Evolutionary conservation across 108 stramenopile species (phyloP).

Genomic region (Fistulifera pelliculosa): DNA sequence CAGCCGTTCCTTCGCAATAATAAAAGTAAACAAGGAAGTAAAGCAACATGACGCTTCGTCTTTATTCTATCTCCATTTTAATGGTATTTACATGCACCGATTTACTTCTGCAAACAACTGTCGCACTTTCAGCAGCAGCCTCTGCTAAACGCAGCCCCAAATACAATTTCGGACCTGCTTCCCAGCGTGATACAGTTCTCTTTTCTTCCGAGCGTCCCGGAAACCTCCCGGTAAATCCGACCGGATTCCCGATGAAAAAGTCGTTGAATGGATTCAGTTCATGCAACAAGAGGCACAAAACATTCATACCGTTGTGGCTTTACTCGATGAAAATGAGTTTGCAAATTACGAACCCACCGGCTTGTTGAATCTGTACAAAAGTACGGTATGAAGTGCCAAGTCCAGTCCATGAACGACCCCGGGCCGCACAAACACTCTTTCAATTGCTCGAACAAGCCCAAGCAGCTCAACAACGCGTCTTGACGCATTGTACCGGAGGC

Average conservation of each 20-base stretch:
- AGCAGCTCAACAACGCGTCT: conserved; percentile 9
- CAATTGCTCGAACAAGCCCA: neutral
- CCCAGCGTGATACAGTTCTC: conserved; percentile 2
- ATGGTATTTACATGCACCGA: no score
- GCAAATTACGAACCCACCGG: conserved; percentile 26
- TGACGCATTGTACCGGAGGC: conserved; percentile 25
- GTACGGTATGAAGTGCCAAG: conserved; percentile 11
- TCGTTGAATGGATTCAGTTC: conserved; percentile 22
- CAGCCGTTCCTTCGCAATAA: no score
- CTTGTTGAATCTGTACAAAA: conserved; percentile 18
- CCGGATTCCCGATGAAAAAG: conserved; percentile 11
- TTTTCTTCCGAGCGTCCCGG: conserved; percentile 23
- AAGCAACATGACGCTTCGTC: no score
- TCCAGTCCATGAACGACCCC: conserved; percentile 2
- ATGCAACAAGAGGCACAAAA: conserved; percentile 13
- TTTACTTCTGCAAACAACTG: no score
- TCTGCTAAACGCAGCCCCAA: no score
- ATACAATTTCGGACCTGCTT: conserved; percentile 15
- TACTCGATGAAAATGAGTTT: conserved; percentile 24
- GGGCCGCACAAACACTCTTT: neutral
- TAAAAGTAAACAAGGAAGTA: no score
- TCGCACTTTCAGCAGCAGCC: no score
- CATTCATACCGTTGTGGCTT: conserved; percentile 20
- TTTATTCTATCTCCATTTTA: no score
- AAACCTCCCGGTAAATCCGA: conserved; percentile 10